Evolutionary conservation across 495 filamentous ascomycete genomes (phyloP).

Genomic region (Penicillium psychrofluorescens): DNA sequence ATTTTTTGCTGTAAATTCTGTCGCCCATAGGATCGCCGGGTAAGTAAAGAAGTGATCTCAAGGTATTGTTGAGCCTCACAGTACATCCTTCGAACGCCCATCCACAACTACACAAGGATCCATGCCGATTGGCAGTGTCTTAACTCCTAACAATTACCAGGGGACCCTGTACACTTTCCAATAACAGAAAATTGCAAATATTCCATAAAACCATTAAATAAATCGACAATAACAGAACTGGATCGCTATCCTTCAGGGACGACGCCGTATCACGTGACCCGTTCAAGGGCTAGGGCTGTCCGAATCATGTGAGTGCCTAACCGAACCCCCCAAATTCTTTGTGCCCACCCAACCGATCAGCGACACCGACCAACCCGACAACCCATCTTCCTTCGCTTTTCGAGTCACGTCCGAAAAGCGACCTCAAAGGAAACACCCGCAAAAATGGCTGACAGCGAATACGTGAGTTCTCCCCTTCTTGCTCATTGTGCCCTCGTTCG

Average conservation of each 20-base stretch:
- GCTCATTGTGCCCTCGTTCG: conserved; percentile 1
- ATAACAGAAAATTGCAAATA: conserved; percentile 4
- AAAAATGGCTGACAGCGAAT: conserved; percentile 90
- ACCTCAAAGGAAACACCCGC: conserved; percentile 45
- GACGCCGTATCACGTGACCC: too few species aligned
- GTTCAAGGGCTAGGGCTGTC: conserved; percentile 24
- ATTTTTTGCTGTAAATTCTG: conserved; percentile 9
- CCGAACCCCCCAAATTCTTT: conserved; percentile 23
- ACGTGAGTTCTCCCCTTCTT: conserved; percentile 56
- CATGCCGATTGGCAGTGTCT: too few species aligned
- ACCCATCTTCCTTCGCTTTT: conserved; percentile 43
- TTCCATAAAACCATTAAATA: too few species aligned
- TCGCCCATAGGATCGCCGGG: background rate
- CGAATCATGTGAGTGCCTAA: too few species aligned
- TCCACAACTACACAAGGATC: too few species aligned
- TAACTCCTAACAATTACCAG: too few species aligned
- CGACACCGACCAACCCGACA: conserved; percentile 40
- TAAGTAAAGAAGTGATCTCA: background rate
- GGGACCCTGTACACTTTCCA: too few species aligned
- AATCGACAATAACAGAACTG: too few species aligned
- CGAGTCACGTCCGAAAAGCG: conserved; percentile 46
- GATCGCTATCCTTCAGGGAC: too few species aligned
- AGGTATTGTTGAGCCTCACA: too few species aligned
- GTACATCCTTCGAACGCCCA: too few species aligned
- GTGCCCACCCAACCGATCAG: conserved; percentile 29